Percentiles rank a stretch among this genome's conserved stretches.
Conservation (phyloP, 1,139 yeast genomes). For the Entelexis sorbosivorans region DNA sequence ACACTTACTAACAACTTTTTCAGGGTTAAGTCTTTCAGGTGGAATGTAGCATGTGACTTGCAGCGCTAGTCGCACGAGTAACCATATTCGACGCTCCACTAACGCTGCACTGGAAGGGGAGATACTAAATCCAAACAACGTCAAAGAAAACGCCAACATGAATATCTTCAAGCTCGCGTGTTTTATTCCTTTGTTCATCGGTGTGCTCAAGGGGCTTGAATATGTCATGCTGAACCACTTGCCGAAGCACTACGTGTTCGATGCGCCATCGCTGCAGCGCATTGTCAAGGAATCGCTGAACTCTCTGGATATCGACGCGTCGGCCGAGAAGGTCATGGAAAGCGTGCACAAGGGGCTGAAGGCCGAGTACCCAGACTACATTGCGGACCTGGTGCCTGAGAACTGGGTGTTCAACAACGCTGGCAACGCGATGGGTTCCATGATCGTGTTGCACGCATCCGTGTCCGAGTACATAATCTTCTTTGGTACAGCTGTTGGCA, state of each 20-base stretch:
- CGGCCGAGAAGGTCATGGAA: conserved; percentile 41
- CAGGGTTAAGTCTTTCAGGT: not conserved
- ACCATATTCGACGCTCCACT: too few species aligned
- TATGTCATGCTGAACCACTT: conserved; percentile 29
- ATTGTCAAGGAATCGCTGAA: conserved; percentile 41
- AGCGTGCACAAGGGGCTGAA: conserved; percentile 52
- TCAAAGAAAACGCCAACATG: conserved; percentile 3
- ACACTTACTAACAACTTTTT: not conserved
- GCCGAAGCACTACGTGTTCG: conserved; percentile 55
- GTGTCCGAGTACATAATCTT: conserved; percentile 81
- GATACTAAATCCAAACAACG: too few species aligned
- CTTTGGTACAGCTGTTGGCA: conserved; percentile 81
- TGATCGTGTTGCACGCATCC: conserved; percentile 94
- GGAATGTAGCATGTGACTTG: not conserved
- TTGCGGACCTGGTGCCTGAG: conserved; percentile 58
- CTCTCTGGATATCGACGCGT: conserved; percentile 46
- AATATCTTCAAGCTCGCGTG: conserved; percentile 9
- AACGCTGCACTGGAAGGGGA: too few species aligned
- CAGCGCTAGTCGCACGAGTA: not conserved
- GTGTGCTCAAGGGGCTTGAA: conserved; percentile 16
- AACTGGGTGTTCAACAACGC: conserved; percentile 97
- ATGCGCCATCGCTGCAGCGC: conserved; percentile 37
- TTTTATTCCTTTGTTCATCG: conserved; percentile 6
- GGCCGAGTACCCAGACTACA: conserved; percentile 52
- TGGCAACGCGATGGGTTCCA: conserved; percentile 98